phyloP scores from a whole-genome alignment of 345 rosid genomes.

The Eucalyptus pauciflora region DNA sequence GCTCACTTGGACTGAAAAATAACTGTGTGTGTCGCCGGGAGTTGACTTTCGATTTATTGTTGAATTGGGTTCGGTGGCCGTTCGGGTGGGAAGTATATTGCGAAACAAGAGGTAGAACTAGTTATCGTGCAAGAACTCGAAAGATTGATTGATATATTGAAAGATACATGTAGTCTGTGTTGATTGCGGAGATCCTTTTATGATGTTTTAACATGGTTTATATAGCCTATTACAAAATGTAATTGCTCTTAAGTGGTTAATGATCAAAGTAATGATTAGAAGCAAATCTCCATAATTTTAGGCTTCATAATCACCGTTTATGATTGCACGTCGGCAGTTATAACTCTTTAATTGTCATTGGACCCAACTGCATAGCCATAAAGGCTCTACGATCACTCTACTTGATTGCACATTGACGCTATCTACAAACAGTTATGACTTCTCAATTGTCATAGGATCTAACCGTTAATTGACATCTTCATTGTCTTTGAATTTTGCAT shows the following conservation, averaged over 20 bases:
- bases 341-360: too few species aligned
- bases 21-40: not conserved
- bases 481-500: not conserved
- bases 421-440: not conserved
- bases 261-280: too few species aligned
- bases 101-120: not conserved
- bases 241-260: too few species aligned
- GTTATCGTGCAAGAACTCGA: not conserved
- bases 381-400: too few species aligned
- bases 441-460: not conserved
- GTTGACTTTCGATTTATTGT: not conserved
- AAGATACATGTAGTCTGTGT: not conserved
- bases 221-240: too few species aligned
- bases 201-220: not conserved
- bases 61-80: not conserved
- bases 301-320: not conserved
- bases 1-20: not conserved
- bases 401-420: not conserved
- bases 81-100: not conserved
- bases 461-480: not conserved
- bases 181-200: not conserved
- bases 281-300: too few species aligned
- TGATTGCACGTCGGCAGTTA: not conserved
- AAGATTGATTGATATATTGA: not conserved
- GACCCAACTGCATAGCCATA: too few species aligned